phyloP scores from a whole-genome alignment of 2,329 filamentous ascomycete species.

The Fusarium denticulatum region DNA sequence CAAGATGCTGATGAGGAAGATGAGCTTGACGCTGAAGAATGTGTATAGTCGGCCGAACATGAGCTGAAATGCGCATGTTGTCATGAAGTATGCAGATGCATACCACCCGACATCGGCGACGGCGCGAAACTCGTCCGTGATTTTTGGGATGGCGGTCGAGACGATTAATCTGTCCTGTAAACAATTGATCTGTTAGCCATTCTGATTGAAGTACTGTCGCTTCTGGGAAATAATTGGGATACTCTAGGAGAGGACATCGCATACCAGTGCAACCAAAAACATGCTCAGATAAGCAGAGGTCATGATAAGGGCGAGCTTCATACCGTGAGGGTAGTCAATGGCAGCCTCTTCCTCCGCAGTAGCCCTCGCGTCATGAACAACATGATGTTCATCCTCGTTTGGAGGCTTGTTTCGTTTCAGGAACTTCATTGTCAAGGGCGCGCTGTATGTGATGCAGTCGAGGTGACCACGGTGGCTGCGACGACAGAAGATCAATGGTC shows the following conservation, averaged over 20 bases:
- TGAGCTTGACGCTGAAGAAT: constrained; percentile 56
- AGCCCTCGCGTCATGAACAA: neutral
- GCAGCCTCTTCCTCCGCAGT: neutral
- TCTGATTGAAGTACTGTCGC: too few relatives aligned
- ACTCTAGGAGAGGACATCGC: neutral
- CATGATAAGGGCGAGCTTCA: neutral
- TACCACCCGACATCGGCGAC: constrained; percentile 64
- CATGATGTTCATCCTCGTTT: neutral
- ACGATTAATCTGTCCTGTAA: constrained; percentile 48
- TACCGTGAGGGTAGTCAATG: neutral
- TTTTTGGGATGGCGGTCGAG: constrained; percentile 60
- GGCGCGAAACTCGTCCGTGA: constrained; percentile 57
- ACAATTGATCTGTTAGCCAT: neutral
- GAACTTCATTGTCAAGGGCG: neutral
- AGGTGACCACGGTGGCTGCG: neutral
- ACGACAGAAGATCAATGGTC: neutral
- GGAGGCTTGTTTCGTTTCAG: neutral
- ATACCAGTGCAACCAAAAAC: neutral
- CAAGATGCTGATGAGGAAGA: constrained; percentile 51
- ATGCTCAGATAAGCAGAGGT: constrained; percentile 4
- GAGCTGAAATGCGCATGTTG: constrained; percentile 51
- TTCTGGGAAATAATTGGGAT: too few relatives aligned
- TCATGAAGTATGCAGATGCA: constrained; percentile 59
- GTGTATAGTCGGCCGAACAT: constrained; percentile 55
- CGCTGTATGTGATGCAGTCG: neutral